Percentiles rank a stretch among this genome's conserved stretches.
These are phyloP conservation scores for Candida ipomoeae DNA, from an alignment of 805 yeast species.

Conservation along the genomic window DNA sequence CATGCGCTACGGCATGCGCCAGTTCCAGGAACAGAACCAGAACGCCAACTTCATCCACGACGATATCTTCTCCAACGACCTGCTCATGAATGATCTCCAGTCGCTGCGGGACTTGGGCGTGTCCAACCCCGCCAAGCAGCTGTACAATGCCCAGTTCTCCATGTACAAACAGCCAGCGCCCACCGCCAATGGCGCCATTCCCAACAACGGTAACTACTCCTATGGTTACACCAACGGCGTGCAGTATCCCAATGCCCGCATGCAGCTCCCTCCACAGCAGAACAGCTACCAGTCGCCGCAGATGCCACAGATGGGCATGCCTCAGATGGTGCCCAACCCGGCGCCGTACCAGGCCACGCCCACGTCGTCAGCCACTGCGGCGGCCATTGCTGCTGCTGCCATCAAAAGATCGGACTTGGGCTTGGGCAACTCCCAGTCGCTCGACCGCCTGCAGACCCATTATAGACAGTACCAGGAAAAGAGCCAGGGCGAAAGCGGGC, in stretches of 20 bases:
- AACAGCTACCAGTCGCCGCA: slow-evolving; percentile 11
- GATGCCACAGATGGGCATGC: neutral
- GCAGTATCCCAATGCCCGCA: slow-evolving; percentile 3
- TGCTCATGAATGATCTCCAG: slow-evolving; percentile 17
- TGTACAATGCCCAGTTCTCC: slow-evolving; percentile 13
- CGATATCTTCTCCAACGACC: slow-evolving; percentile 24
- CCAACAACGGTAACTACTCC: slow-evolving; percentile 8
- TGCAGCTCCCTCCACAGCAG: slow-evolving; percentile 8
- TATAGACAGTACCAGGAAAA: slow-evolving; percentile 18
- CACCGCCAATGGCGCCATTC: slow-evolving; percentile 1
- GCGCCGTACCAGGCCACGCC: slow-evolving; percentile 3
- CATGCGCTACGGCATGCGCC: slow-evolving; percentile 43
- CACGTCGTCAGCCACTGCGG: slow-evolving; percentile 15
- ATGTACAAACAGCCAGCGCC: slow-evolving; percentile 11
- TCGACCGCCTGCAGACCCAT: slow-evolving; percentile 13
- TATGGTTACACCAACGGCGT: slow-evolving; percentile 4
- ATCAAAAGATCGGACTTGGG: slow-evolving; percentile 13
- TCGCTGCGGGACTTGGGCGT: slow-evolving; percentile 11
- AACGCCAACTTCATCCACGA: slow-evolving; percentile 31
- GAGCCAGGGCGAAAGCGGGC: slow-evolving; percentile 17
- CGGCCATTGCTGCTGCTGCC: slow-evolving; percentile 18
- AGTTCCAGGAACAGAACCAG: slow-evolving; percentile 38
- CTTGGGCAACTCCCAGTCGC: slow-evolving; percentile 8
- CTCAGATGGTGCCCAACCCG: neutral
- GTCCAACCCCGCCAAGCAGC: slow-evolving; percentile 13